Evolutionary conservation across 306 rosid species (phyloP), one percentile per base, ranked within the genome.

Genomic region (Fagus crenata): DNA sequence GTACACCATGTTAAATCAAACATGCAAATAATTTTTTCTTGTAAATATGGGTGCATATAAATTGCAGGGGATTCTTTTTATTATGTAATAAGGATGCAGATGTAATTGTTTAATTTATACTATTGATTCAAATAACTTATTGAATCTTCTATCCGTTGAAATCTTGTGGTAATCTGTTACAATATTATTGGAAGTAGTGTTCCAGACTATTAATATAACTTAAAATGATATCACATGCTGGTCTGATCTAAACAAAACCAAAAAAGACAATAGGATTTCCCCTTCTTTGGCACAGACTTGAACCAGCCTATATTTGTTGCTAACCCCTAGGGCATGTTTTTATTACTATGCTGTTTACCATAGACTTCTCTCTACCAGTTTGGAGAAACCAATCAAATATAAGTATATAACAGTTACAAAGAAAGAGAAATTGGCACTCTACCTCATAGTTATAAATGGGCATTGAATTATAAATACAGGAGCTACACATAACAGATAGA

Each of bases 1-100:
- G 61, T 8, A 33, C 68, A 17, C 73, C 80, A 72, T 60, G 60
- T 68, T 46, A 78, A 54, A 35, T 6, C 59, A 3, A 4, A 74
- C 22, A 8, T 60, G 36, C 5, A 40, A 15, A 51, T 46, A 18
- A 22, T 58, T n/a, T 75, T 42, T 46, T 37, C 11, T 13, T 81
- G 82, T 80, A 73, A 35, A 80, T 60, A 68, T 15, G 15, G 13
- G 18, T 13, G 7, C 14, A 65, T 46, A 3, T 14, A 69, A 61
- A 37, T 75, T 51, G 40, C 69, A 2, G 22, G 56, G 73, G 14
- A 73, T 49, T 73, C 55, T 53, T 72, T 65, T 71, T 71, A 65
- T 65, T 7, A 53, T 39, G 32, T 58, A 58, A 32, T 58, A 77
- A 77, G 11, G 6, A 61, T 15, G 53, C 31, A 37, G 49, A 40